These are phyloP conservation scores for Saccharomycopsis fibuligera DNA, from an alignment of 805 yeast species.

Conservation along the genomic window DNA sequence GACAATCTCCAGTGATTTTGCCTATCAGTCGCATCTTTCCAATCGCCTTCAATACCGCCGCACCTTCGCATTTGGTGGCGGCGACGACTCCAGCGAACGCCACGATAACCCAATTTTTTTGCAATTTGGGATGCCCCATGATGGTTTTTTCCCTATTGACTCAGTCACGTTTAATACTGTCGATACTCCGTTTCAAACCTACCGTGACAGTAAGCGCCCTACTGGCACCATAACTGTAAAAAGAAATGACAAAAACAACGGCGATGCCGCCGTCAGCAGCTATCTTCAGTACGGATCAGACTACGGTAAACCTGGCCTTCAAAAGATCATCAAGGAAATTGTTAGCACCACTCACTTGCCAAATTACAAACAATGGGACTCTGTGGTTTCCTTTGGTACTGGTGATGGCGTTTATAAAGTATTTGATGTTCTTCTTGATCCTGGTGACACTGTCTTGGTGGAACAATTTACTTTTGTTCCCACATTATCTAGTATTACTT, in stretches of 20 bases:
- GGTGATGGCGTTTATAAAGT: conserved; percentile 55
- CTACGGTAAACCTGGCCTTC: conserved; percentile 40
- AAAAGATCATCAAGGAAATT: conserved; percentile 37
- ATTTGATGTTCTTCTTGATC: conserved; percentile 43
- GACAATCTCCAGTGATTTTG: too few relatives aligned
- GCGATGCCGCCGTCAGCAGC: conserved; percentile 33
- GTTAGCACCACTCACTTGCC: conserved; percentile 41
- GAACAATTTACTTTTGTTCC: conserved; percentile 76
- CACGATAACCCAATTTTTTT: conserved; percentile 34
- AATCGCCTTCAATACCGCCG: too few relatives aligned
- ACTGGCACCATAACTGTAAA: neutral
- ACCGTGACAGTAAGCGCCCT: neutral
- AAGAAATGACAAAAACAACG: too few relatives aligned
- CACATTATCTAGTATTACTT: conserved; percentile 62
- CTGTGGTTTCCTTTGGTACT: conserved; percentile 48
- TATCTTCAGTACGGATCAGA: conserved; percentile 53
- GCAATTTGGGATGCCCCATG: conserved; percentile 37
- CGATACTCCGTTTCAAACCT: conserved; percentile 32
- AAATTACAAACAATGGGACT: conserved; percentile 43
- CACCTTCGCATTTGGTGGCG: too few relatives aligned
- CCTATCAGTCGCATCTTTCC: too few relatives aligned
- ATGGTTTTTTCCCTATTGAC: conserved; percentile 38
- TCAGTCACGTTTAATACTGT: conserved; percentile 30
- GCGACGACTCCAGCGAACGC: conserved; percentile 3
- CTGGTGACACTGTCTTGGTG: conserved; percentile 63